Base-by-base conservation (phyloP, 1,284 basidiomycete genomes). In the Melampsora americana region DNA sequence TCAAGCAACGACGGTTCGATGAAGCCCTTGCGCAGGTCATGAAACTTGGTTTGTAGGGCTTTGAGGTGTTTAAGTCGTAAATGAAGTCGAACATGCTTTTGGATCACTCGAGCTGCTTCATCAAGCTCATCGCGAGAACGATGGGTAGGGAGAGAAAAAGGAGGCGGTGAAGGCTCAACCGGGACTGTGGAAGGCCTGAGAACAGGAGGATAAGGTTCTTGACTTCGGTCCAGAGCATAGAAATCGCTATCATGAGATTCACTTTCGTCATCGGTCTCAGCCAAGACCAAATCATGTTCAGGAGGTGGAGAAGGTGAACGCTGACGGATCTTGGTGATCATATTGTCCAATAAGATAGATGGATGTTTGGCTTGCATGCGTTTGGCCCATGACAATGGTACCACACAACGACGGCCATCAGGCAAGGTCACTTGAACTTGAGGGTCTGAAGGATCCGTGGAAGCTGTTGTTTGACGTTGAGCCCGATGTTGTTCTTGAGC, bases 331-430 rank as follows among this genome's bases (percentile, higher is more conserved):
- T 28, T 28, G 23, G 62, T 39, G 56, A 74, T 74, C 65, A 67
- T 74, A 23, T 39, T 39, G 59, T 74, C 66, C 23, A 65, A 46
- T 50, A 74, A 50, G 35, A 61, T 50, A 0, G 39, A 48, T 2
- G 72, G 72, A 28, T 74, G 64, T 30, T 74, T 74, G 23, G 53
- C 30, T 62, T 74, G 72, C 64, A 74, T 74, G 39, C 60, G 65
- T 42, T 30, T 67, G 12, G 72, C 72, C 72, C 72, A 74, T 0
- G 72, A 74, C 44, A 59, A 42, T 20, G 72, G 72, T 3, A 74
- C 72, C 4, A 67, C 44, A 61, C 65, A 74, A 5, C 66, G 50
- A 11, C 65, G 50, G 39, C 72, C 65, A 39, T 74, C 72, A 2
- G 72, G 72, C 11, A 74, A 65, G 12, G 65, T 67, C 1, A 74